These are phyloP conservation scores for Ochromonadaceae sp. DNA, from an alignment of 352 stramenopile genomes.

Conservation along the genomic window DNA sequence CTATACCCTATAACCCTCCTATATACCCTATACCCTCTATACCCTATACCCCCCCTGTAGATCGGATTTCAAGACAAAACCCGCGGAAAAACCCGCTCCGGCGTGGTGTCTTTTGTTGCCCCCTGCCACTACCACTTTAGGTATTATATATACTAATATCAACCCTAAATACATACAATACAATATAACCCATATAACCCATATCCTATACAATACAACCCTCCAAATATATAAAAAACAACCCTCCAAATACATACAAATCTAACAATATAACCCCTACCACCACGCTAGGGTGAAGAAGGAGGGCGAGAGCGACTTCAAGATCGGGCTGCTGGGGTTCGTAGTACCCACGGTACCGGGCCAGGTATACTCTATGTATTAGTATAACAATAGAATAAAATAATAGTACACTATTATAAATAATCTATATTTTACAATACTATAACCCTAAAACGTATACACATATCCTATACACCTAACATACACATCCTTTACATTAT, in stretches of 20 bases:
- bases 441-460: too few species aligned
- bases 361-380: too few species aligned
- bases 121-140: slow-evolving; percentile 35
- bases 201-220: slow-evolving; percentile 25
- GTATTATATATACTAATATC: slow-evolving; percentile 18
- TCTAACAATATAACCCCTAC: neutral
- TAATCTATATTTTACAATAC: too few species aligned
- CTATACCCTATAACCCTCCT: too few species aligned
- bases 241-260: slow-evolving; percentile 20
- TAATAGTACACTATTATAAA: too few species aligned
- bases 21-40: too few species aligned
- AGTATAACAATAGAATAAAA: too few species aligned
- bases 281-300: too few species aligned
- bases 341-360: slow-evolving; percentile 19
- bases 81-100: slow-evolving; percentile 23
- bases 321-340: slow-evolving; percentile 34
- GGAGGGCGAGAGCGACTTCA: slow-evolving; percentile 37
- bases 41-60: too few species aligned
- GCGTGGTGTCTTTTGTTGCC: slow-evolving; percentile 30
- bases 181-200: too few species aligned
- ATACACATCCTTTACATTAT: too few species aligned
- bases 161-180: slow-evolving; percentile 21
- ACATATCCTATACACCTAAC: too few species aligned
- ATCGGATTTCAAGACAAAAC: slow-evolving; percentile 30
- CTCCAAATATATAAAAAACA: slow-evolving; percentile 19